phyloP scores from a whole-genome alignment of 371 early-diverging fungal species.

The Dichotomocladium elegans region DNA sequence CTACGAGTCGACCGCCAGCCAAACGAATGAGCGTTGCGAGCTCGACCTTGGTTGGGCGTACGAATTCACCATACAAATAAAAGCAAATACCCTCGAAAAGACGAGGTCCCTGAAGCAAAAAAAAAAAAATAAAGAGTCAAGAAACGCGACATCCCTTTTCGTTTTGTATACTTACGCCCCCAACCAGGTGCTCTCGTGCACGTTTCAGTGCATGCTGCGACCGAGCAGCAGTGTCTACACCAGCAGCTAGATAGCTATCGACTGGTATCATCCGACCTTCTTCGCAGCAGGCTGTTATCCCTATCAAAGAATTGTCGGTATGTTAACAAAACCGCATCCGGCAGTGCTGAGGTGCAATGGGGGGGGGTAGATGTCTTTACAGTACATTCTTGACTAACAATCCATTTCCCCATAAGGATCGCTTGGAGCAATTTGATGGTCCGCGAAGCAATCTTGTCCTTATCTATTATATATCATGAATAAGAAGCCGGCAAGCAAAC shows the following conservation, averaged over 20 bases:
- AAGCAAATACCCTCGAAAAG: background rate
- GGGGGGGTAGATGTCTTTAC: background rate
- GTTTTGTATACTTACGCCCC: background rate
- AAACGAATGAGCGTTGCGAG: background rate
- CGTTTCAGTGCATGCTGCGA: background rate
- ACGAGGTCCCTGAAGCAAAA: background rate
- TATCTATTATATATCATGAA: too few species aligned
- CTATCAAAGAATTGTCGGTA: too few species aligned
- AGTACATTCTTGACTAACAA: slow-evolving; percentile 1
- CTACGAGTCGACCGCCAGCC: background rate
- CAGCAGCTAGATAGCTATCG: background rate
- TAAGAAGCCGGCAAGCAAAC: too few species aligned
- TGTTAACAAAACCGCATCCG: too few species aligned
- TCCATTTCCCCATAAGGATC: background rate
- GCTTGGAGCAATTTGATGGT: too few species aligned
- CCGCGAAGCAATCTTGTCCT: too few species aligned
- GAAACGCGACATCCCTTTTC: background rate
- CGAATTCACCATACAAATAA: background rate
- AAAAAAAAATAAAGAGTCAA: background rate
- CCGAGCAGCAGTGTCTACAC: background rate
- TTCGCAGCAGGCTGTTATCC: background rate
- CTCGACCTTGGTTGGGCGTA: background rate
- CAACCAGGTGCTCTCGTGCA: background rate
- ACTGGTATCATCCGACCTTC: background rate
- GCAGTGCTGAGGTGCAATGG: too few species aligned